Evolutionary conservation across 2,329 filamentous ascomycete species (phyloP), one percentile per base, ranked within the genome.

Genomic region (Graphilbum sp.): DNA sequence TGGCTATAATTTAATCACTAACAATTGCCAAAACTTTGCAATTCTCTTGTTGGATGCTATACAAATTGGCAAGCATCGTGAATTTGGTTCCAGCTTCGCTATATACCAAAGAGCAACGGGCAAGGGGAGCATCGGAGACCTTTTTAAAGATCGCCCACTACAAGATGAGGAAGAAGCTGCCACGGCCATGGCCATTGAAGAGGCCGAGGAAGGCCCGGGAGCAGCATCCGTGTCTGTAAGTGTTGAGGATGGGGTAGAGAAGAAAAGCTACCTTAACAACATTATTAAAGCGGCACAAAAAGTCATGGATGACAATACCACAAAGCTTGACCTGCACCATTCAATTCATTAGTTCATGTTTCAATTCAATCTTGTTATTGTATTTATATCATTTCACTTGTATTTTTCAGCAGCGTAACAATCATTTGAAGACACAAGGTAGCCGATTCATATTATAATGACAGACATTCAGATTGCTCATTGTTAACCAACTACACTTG

Each of bases 1-100:
- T 0, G 64, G 55, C 1, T 74, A 74, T 51, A 72, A 72, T 38
- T 58, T 74, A 39, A 72, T 74, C 49, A 66, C 58, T 44, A 74
- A 74, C 50, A 74, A 74, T 51, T 74, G 69, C 49, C 69, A 74
- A 45, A 72, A 66, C 16, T 73, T 67, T 42, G 69, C 66, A 0
- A 47, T 70, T 13, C 54, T 60, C 33, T 52, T 72, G 13, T 60
- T 73, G 8, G 66, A 72, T 41, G 63, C 65, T 23, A 67, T 73
- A 41, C 65, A 70, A 41, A 56, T 66, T 12, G 63, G 65, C 7
- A 54, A 58, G 12, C 60, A 62, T 41, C 61, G 58, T 32, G 58
- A 72, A 35, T 72, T 73, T 32, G 67, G 60, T 29, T 71, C 68
- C 3, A 69, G 59, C 1, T 59, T 67, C 29, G 63, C 63, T 18